These are phyloP conservation scores for Hypomyces perniciosus DNA, from an alignment of 2,329 filamentous ascomycete genomes.

Conservation along the genomic window DNA sequence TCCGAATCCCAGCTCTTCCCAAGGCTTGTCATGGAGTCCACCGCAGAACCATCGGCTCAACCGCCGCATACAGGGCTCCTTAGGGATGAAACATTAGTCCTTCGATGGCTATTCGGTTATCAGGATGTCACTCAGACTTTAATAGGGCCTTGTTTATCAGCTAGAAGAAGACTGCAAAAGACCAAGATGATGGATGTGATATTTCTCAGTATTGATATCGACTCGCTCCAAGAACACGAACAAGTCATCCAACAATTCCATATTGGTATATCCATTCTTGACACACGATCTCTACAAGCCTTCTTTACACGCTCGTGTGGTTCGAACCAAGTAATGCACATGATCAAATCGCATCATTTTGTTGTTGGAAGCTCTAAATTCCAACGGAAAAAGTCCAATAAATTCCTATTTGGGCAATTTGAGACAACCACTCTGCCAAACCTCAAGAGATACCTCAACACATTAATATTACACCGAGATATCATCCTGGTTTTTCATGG, in stretches of 20 bases:
- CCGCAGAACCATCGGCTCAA: no score
- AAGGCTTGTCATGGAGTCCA: no score
- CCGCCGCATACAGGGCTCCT: no score
- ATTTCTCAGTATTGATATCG: no score
- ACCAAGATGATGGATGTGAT: no score
- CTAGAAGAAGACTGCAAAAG: no score
- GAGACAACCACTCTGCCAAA: background rate
- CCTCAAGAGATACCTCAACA: background rate
- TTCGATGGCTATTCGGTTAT: no score
- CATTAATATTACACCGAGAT: background rate
- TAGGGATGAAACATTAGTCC: no score
- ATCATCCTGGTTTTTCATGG: conserved; percentile 5
- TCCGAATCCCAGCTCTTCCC: no score
- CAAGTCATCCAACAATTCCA: background rate
- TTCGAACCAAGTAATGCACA: background rate
- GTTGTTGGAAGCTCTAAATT: background rate
- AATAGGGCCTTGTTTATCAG: no score
- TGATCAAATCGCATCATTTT: background rate
- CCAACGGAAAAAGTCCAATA: background rate
- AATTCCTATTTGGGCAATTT: background rate
- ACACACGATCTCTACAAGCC: background rate
- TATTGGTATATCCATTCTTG: background rate
- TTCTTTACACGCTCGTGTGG: background rate
- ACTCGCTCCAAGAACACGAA: no score
- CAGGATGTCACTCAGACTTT: no score